These are phyloP conservation scores for Xylaria acuta DNA, from an alignment of 495 filamentous ascomycete genomes.

Conservation along the genomic window DNA sequence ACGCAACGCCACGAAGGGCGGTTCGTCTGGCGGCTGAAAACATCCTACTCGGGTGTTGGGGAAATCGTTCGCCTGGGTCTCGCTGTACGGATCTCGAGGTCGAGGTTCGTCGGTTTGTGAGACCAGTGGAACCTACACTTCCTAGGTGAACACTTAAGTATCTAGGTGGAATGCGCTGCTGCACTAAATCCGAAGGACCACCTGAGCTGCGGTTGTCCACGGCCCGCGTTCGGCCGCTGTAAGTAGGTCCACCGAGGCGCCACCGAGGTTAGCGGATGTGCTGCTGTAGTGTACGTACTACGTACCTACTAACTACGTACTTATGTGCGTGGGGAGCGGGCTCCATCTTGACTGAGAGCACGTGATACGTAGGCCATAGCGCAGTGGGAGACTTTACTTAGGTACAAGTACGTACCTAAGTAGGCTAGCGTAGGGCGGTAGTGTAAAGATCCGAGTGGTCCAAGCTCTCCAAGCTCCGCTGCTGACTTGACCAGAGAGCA, in stretches of 20 bases:
- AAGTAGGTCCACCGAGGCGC: neutral
- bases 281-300: neutral
- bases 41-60: conserved; percentile 27
- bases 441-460: neutral
- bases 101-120: conserved; percentile 14
- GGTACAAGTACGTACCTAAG: no score
- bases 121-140: neutral
- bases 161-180: neutral
- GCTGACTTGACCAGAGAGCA: neutral
- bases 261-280: conserved; percentile 31
- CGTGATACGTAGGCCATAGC: neutral
- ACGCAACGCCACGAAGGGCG: conserved; percentile 34
- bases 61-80: neutral
- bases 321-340: neutral
- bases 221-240: conserved; percentile 28
- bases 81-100: neutral
- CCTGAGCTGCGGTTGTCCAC: conserved; percentile 34
- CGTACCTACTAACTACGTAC: no score
- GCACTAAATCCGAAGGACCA: neutral
- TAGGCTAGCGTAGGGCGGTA: neutral
- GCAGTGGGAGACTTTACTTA: no score
- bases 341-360: neutral
- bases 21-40: conserved; percentile 35
- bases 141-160: neutral
- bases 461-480: neutral